phyloP scores from a whole-genome alignment of 495 filamentous ascomycete genomes.

The Podospora australis region DNA sequence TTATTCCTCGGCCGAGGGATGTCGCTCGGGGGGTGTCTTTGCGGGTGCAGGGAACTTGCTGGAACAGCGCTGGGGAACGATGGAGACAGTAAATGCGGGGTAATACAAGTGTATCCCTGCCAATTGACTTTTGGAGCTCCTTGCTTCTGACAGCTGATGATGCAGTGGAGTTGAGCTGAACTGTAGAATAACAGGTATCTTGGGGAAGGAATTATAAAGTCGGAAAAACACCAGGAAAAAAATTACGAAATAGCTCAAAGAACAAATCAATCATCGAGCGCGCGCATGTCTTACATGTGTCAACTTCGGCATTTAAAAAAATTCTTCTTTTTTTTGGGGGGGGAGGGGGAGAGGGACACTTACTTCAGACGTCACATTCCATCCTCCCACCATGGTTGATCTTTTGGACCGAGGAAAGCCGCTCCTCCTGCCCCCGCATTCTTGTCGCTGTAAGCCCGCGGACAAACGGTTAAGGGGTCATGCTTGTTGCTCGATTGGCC shows the following conservation, averaged over 20 bases:
- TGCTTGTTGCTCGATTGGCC: slow-evolving; percentile 20
- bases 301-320: too few relatives aligned
- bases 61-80: not conserved
- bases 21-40: slow-evolving; percentile 5
- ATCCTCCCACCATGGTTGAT: not conserved
- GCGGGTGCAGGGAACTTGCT: not conserved
- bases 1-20: slow-evolving; percentile 6
- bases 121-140: not conserved
- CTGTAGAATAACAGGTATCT: not conserved
- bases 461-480: slow-evolving; percentile 19
- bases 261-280: not conserved
- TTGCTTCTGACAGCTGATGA: not conserved
- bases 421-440: slow-evolving; percentile 16
- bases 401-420: slow-evolving; percentile 33
- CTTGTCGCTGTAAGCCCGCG: slow-evolving; percentile 12
- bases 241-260: not conserved
- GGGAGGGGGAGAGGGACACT: too few relatives aligned
- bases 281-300: not conserved
- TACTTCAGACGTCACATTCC: slow-evolving; percentile 11
- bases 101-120: slow-evolving; percentile 4
- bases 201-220: not conserved
- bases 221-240: not conserved
- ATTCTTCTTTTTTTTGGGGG: too few relatives aligned
- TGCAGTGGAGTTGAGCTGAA: not conserved
- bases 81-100: slow-evolving; percentile 13